Conservation (phyloP, 345 rosid genomes). For the Hibiscus tridactylites region DNA sequence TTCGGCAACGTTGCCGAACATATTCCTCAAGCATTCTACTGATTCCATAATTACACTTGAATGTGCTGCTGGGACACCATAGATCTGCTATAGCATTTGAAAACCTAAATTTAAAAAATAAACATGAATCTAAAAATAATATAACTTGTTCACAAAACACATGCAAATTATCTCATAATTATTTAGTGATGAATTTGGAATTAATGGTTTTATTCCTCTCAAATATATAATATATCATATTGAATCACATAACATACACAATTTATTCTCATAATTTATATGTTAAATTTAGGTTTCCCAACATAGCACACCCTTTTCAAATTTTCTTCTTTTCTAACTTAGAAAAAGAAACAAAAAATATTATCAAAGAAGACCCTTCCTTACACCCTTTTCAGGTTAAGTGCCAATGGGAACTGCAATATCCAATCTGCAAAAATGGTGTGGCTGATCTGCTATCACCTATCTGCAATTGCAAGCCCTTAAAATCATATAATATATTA, state of each 20-base stretch:
- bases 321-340: not conserved
- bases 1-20: not conserved
- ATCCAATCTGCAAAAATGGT: not conserved
- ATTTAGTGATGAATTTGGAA: no score
- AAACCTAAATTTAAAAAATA: no score
- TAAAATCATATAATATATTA: not conserved
- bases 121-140: no score
- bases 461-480: not conserved
- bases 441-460: no score
- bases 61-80: not conserved
- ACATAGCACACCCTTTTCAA: not conserved
- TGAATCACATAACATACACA: not conserved
- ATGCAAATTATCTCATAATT: no score
- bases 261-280: not conserved
- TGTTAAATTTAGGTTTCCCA: not conserved
- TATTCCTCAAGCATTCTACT: conserved; percentile 15
- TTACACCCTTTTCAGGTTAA: not conserved
- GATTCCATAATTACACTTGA: conserved; percentile 16
- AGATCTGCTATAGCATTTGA: not conserved
- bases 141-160: no score
- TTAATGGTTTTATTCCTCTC: no score
- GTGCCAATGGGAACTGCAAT: no score
- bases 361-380: not conserved
- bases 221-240: not conserved
- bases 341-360: not conserved